Evolutionary conservation across 2,329 filamentous ascomycete genomes (phyloP).

Genomic region (Chrysoporthe austroafricana): DNA sequence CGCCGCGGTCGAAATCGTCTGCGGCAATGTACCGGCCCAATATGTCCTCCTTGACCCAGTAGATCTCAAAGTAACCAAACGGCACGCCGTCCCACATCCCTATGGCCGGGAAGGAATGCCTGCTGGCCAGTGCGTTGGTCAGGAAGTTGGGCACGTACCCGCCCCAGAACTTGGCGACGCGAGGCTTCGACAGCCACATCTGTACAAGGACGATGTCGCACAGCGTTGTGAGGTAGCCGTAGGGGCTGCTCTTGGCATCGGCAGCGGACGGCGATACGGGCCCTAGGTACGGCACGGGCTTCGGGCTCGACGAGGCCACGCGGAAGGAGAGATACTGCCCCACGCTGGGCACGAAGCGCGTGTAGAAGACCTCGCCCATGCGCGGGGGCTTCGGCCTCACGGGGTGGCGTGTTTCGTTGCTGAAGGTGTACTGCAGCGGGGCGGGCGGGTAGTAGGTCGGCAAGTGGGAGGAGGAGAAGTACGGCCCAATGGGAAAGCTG

Average conservation of each 20-base stretch:
- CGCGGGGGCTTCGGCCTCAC: slow-evolving; percentile 85
- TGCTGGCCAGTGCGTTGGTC: slow-evolving; percentile 62
- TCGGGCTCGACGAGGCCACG: slow-evolving; percentile 71
- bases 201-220: slow-evolving; percentile 68
- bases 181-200: slow-evolving; percentile 85
- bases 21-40: slow-evolving; percentile 72
- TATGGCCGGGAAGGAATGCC: slow-evolving; percentile 87
- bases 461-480: slow-evolving; percentile 80
- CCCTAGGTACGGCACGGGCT: slow-evolving; percentile 67
- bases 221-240: slow-evolving; percentile 46
- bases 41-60: slow-evolving; percentile 94
- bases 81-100: slow-evolving; percentile 93
- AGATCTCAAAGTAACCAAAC: slow-evolving; percentile 97
- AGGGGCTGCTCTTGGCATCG: slow-evolving; percentile 32
- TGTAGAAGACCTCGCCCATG: slow-evolving; percentile 91
- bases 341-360: slow-evolving; percentile 80
- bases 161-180: slow-evolving; percentile 87
- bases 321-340: slow-evolving; percentile 88
- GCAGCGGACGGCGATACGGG: slow-evolving; percentile 51
- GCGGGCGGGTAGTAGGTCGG: slow-evolving; percentile 90
- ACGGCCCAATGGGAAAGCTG: slow-evolving; percentile 64
- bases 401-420: slow-evolving; percentile 80
- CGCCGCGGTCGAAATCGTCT: slow-evolving; percentile 82
- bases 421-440: slow-evolving; percentile 79
- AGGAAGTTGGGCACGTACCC: slow-evolving; percentile 69